A percentile compares a stretch with the other conserved stretches of the same genome.
Conservation (phyloP, 1,284 basidiomycete species). For the Malassezia globosa region DNA sequence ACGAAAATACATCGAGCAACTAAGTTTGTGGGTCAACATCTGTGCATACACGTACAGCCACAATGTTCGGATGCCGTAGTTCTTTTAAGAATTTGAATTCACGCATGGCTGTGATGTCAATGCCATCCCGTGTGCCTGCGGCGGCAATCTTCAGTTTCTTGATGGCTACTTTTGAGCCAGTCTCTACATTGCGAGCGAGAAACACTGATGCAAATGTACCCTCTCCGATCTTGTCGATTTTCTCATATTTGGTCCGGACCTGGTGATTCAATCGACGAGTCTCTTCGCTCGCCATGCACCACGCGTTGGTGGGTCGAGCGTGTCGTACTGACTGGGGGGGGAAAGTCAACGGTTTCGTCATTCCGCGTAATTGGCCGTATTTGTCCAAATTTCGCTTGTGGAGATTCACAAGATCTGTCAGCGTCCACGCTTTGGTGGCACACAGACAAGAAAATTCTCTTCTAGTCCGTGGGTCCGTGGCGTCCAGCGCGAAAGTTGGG, state of each 20-base stretch:
- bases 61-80: constrained; percentile 84
- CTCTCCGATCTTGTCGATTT: constrained; percentile 56
- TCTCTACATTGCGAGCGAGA: constrained; percentile 53
- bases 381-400: too few species aligned
- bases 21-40: constrained; percentile 47
- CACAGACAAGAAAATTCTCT: too few species aligned
- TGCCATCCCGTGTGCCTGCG: constrained; percentile 72
- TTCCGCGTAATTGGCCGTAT: too few species aligned
- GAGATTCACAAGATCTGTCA: too few species aligned
- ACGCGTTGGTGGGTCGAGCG: too few species aligned
- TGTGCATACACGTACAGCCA: constrained; percentile 59
- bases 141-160: constrained; percentile 69
- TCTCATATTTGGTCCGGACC: constrained; percentile 28
- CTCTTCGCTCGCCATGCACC: constrained; percentile 34
- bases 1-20: constrained; percentile 93
- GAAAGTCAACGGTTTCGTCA: too few species aligned
- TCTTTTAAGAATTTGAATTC: constrained; percentile 96
- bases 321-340: too few species aligned
- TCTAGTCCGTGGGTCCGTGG: too few species aligned
- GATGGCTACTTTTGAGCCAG: constrained; percentile 73
- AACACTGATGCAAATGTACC: constrained; percentile 94
- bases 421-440: too few species aligned
- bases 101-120: constrained; percentile 95
- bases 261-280: constrained; percentile 22
- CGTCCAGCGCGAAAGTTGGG: too few species aligned